phyloP scores from a whole-genome alignment of 208 protist genomes.

The Strigomonas culicis region DNA sequence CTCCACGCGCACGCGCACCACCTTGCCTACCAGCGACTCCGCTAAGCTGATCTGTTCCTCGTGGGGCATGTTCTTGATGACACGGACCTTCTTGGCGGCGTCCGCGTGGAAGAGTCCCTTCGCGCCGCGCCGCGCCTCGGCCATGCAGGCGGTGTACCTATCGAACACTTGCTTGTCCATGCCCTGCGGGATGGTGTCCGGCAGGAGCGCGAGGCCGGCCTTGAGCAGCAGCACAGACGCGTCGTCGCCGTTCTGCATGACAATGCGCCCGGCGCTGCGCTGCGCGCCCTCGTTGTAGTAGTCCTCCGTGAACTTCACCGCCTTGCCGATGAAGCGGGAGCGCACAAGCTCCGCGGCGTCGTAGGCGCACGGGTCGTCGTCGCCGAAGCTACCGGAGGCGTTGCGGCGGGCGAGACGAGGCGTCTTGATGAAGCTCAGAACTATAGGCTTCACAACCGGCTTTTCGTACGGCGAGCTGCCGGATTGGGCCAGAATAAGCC shows the following conservation, averaged over 20 bases:
- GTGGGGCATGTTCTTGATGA: conserved; percentile 34
- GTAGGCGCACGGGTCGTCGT: conserved; percentile 85
- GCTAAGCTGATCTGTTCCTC: conserved; percentile 45
- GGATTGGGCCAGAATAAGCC: conserved; percentile 69
- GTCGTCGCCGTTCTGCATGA: conserved; percentile 48
- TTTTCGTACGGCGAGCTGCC: conserved; percentile 31
- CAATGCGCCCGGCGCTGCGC: conserved; percentile 67
- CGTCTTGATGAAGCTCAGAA: conserved; percentile 83
- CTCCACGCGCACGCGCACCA: conserved; percentile 71
- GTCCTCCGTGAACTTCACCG: conserved; percentile 81
- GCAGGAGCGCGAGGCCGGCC: conserved; percentile 65
- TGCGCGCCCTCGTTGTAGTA: conserved; percentile 83
- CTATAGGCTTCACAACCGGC: conserved; percentile 68
- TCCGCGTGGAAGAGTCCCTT: conserved; percentile 72
- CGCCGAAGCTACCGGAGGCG: conserved; percentile 51
- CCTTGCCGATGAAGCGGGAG: conserved; percentile 79
- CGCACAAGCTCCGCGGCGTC: conserved; percentile 86
- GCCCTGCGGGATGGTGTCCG: conserved; percentile 41
- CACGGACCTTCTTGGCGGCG: conserved; percentile 54
- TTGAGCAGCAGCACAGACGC: conserved; percentile 63
- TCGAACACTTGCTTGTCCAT: conserved; percentile 72
- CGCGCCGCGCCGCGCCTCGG: conserved; percentile 37
- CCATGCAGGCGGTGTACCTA: conserved; percentile 52
- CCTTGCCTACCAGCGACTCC: conserved; percentile 45
- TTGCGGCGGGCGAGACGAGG: conserved; percentile 62